These are phyloP conservation scores for Phytophthora litchii DNA, from an alignment of 352 stramenopile species.

Conservation along the genomic window DNA sequence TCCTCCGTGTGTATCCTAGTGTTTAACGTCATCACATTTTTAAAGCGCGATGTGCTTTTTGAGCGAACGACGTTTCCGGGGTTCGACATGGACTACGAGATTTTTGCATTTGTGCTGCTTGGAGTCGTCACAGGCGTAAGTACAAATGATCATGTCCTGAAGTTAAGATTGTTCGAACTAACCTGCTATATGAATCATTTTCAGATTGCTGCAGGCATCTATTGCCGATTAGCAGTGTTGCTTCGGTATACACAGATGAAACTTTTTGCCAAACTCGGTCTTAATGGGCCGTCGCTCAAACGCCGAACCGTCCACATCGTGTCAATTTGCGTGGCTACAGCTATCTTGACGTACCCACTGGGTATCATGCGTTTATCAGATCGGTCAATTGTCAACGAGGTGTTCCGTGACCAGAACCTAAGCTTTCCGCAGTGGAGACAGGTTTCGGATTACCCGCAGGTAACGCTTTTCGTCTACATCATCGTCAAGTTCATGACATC, in stretches of 20 bases:
- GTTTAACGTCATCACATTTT: conserved; percentile 81
- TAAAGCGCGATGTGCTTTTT: conserved; percentile 82
- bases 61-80: conserved; percentile 78
- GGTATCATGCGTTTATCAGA: conserved; percentile 81
- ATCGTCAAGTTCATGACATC: conserved; percentile 79
- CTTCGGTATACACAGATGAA: conserved; percentile 62
- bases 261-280: conserved; percentile 59
- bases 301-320: conserved; percentile 69
- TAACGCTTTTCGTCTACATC: conserved; percentile 84
- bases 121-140: conserved; percentile 76
- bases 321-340: conserved; percentile 62
- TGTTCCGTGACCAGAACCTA: conserved; percentile 73
- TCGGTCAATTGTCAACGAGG: conserved; percentile 78
- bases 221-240: conserved; percentile 63
- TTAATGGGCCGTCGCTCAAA: conserved; percentile 60
- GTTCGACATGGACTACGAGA: conserved; percentile 86
- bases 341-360: conserved; percentile 72
- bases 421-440: conserved; percentile 74
- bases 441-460: conserved; percentile 65
- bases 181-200: not conserved
- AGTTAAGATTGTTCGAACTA: not conserved
- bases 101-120: conserved; percentile 78
- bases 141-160: not conserved
- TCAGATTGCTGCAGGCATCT: conserved; percentile 71
- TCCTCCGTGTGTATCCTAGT: conserved; percentile 83